Conservation (phyloP, 192 early-diverging fungal genomes). For the Umbelopsis ramanniana region DNA sequence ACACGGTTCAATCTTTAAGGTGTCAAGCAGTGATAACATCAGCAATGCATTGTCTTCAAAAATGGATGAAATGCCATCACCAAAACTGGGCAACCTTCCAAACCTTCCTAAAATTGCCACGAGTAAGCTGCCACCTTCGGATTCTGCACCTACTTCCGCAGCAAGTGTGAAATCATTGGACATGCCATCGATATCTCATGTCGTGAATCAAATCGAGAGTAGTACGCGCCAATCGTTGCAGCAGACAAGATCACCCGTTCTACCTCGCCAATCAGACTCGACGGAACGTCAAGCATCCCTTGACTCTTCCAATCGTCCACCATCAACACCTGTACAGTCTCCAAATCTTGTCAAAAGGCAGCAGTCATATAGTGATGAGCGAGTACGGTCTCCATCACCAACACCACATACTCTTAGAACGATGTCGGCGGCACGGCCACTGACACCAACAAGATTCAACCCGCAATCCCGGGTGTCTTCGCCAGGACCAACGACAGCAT, state of each 20-base stretch:
- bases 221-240: background rate
- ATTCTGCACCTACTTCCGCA: conserved; percentile 13
- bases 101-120: background rate
- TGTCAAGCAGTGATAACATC: background rate
- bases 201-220: background rate
- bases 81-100: background rate
- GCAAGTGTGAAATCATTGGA: background rate
- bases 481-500: background rate
- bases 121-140: background rate
- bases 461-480: background rate
- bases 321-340: background rate
- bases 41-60: background rate
- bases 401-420: background rate
- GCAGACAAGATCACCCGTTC: background rate
- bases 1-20: too few species aligned
- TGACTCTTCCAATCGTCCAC: background rate
- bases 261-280: background rate
- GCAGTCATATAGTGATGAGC: background rate
- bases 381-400: background rate
- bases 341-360: background rate
- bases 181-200: background rate
- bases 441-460: background rate
- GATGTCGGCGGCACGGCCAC: background rate
- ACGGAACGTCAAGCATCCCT: background rate
- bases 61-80: too few species aligned